Evolutionary conservation across 305 asterid species (phyloP), one percentile per base, ranked within the genome.

Genomic region (Rubia peregrina): DNA sequence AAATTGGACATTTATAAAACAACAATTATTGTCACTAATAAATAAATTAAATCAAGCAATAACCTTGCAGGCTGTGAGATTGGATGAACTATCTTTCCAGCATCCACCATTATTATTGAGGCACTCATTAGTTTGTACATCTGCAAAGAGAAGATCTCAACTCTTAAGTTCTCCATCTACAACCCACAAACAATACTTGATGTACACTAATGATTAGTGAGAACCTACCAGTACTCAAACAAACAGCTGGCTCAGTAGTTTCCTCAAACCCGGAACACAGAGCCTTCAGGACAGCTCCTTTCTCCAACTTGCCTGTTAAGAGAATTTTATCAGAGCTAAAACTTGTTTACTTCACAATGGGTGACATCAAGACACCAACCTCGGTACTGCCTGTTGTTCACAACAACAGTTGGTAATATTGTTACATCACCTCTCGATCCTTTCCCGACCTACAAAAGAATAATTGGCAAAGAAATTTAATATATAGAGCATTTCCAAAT

Each of bases 401-500:
- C 96, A 63, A 95, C 95, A 42, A 95, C 89, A 70, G 99, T 95
- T 69, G 99, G 99, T 86, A 91, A 84, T 79, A 95, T 95, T 66
- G 99, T 95, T n/a, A 91, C 98, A 62, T 95, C 99, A 71, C 99
- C 99, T 63, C 98, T 89, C 67, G 98, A 72, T 69, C 99, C 99
- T 86, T 95, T 95, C 67, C 99, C 99, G 71, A 95, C 72, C 99
- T 95, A 80, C 77, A 80, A 53, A 80, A 57, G 42, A 30, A 38
- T 62, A 62, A 73, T 76, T 69, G 71, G 65, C 76, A 63, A 82
- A 74, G 41, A 3, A 10, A 68, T 19, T 42, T 49, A 51, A 46
- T 11, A 24, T 10, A 7, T 49, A 40, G 65, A 51, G 14, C 48
- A 30, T 6, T 14, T 46, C 17, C 60, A 48, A 24, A 46, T 42